phyloP scores from a whole-genome alignment of 495 filamentous ascomycete species.

The Thermothielavioides terrestris region DNA sequence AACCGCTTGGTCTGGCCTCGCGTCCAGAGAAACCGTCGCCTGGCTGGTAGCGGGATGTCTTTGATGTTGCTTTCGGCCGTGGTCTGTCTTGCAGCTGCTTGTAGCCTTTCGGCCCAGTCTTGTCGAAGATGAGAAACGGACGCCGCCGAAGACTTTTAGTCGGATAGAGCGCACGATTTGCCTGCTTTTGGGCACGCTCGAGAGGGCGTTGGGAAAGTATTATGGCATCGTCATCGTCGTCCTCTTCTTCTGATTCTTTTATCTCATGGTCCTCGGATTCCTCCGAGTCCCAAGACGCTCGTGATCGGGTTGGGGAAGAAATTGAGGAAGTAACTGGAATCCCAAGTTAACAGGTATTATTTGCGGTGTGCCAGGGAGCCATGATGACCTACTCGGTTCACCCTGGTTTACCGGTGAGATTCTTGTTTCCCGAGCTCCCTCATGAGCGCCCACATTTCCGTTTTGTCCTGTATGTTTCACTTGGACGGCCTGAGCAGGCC shows the following conservation, averaged over 20 bases:
- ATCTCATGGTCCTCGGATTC: not conserved
- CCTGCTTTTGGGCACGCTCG: not conserved
- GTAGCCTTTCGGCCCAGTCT: slow-evolving; percentile 7
- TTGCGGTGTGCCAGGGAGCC: not conserved
- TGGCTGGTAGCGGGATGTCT: not conserved
- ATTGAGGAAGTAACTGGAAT: not conserved
- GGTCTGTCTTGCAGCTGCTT: slow-evolving; percentile 11
- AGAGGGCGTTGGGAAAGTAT: not conserved
- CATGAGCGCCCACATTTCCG: not conserved
- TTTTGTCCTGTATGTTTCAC: not conserved
- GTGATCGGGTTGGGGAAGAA: not conserved
- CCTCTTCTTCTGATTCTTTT: slow-evolving; percentile 1
- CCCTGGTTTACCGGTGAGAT: no score
- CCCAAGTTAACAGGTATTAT: not conserved
- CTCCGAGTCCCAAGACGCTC: not conserved
- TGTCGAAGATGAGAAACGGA: slow-evolving; percentile 18
- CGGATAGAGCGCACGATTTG: not conserved
- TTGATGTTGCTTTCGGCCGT: not conserved
- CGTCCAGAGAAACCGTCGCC: slow-evolving; percentile 21
- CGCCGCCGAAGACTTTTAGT: slow-evolving; percentile 9
- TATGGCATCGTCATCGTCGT: not conserved
- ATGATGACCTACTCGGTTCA: not conserved
- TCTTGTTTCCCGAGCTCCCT: not conserved
- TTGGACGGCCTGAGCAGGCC: not conserved
- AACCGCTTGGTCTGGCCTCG: slow-evolving; percentile 16